Base-by-base conservation (phyloP, 2,329 filamentous ascomycete species). In the Clarireedia monteithiana region DNA sequence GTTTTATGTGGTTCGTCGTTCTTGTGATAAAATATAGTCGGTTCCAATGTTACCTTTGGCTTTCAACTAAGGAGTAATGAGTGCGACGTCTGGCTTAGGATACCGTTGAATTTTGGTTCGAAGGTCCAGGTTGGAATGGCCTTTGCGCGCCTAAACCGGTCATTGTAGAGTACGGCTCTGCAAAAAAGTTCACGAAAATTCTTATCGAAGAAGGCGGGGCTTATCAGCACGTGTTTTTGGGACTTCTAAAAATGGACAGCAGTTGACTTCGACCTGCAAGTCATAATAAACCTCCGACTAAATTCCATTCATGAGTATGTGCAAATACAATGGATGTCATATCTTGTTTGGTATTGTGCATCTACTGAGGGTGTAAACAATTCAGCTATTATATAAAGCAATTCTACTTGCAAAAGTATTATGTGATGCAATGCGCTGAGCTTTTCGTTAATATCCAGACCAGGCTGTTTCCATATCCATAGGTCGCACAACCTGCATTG, bases 391-490 rank as follows among this genome's bases (percentile, higher is more conserved):
- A 50, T 50, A 15, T 17, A 12, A 44, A 50, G 46, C 36, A 55
- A 50, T 38, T 23, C 30, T 24, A 44, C 34, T 42, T 44, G 53
- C 46, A 27, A 55, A 15, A 36, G 24, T 50, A 44, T 42, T 55
- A 44, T 26, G 38, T 39, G 46, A 44, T 26, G 47, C 24, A 15
- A 44, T 26, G 47, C 24, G n/a, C 40, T 17, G 26, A 30, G 24
- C 44, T 48, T 20, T 44, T 42, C 38, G 26, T 55, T 42, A 17
- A 50, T 55, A 50, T 55, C 53, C 53, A 55, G 47, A 48, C 44
- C 46, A 48, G 44, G 46, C 47, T 44, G 26, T 15, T 27, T 40
- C 47, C 26, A 39, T 42, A 55, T 55, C 34, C 23, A 50, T 44
- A 50, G 17, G 42, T 47, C 27, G 6, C 42, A 50, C 49, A n/a